These are phyloP conservation scores for Panicum virgatum DNA, from an alignment of 202 grass and related monocot species.

Conservation along the genomic window DNA sequence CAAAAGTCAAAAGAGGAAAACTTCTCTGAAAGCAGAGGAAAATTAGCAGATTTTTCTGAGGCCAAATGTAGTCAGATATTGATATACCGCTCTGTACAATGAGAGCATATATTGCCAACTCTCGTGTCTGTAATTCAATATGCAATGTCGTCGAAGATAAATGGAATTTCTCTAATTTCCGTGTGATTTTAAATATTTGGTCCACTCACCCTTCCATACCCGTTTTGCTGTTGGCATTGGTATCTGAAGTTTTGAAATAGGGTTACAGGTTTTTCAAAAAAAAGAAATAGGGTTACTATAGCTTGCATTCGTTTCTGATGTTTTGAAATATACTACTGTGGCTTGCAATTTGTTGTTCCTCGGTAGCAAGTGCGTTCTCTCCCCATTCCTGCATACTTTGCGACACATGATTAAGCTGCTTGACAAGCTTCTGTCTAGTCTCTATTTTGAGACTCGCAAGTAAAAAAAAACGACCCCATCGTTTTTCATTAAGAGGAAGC, in stretches of 20 bases:
- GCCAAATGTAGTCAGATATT: neutral
- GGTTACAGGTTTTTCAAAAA: no score
- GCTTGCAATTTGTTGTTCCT: neutral
- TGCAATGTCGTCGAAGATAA: neutral
- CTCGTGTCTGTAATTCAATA: slow-evolving; percentile 7
- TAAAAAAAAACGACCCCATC: no score
- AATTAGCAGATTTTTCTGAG: neutral
- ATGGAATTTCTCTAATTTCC: neutral
- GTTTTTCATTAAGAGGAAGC: no score
- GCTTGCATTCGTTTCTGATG: neutral
- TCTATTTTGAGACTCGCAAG: no score
- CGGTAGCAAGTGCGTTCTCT: no score
- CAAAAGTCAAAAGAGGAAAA: neutral
- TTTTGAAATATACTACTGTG: neutral
- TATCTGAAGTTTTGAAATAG: no score
- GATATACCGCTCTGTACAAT: neutral
- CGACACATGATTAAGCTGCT: no score
- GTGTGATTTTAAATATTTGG: neutral
- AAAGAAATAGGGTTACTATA: no score
- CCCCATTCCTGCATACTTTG: no score
- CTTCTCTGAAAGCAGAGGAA: neutral
- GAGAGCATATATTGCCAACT: neutral
- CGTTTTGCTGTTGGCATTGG: neutral
- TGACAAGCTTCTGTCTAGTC: no score
- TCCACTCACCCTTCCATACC: no score